Evolutionary conservation across 129 eudicot genomes (phyloP), one percentile per base, ranked within the genome.

Genomic region (Flaveria bidentis): DNA sequence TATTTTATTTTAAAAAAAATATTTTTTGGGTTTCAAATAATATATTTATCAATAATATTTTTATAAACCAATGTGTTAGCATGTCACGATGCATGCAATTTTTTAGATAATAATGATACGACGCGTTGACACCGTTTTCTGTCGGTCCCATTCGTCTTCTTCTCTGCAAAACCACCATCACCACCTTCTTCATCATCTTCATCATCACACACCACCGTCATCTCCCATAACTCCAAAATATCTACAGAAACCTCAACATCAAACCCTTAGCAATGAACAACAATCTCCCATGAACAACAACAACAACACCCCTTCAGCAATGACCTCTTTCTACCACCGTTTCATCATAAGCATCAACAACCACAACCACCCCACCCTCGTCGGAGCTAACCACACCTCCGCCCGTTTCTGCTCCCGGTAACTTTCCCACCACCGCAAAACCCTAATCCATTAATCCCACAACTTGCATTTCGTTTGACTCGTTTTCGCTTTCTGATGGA

Each of bases 381-480:
- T 56, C 62, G 98, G 98, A 79, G 96, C 86, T 80, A 92, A 92
- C 73, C 98, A 93, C 82, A 88, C 96, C 63, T 93, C 98, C 62
- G 96, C 98, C 42, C 87, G 98, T 14, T 93, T 93, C 84, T 93
- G 96, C 83, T 86, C 95, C 76, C 81, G 96, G 5, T 92, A 88
- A 73, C 33, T 23, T 3, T 18, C 16, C 23, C 1, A 7, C 5
- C 45, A 12, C 63, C 0, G 9, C 9, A 4, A 42, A 45, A 10
- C 56, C 60, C 69, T 56, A 4, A 36, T 52, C 22, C 64, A 23
- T 23, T 23, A 42, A 36, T 58, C 41, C 8, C 1, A 36, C 41
- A 36, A 36, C 0, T 58, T 64, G 3, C 23, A 33, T 33, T 57
- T 56, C 14, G 9, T 41, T 33, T 12, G 22, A 36, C 2, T 12